Evolutionary conservation across 352 stramenopile genomes (phyloP).

Genomic region (Pythium dissotocum): DNA sequence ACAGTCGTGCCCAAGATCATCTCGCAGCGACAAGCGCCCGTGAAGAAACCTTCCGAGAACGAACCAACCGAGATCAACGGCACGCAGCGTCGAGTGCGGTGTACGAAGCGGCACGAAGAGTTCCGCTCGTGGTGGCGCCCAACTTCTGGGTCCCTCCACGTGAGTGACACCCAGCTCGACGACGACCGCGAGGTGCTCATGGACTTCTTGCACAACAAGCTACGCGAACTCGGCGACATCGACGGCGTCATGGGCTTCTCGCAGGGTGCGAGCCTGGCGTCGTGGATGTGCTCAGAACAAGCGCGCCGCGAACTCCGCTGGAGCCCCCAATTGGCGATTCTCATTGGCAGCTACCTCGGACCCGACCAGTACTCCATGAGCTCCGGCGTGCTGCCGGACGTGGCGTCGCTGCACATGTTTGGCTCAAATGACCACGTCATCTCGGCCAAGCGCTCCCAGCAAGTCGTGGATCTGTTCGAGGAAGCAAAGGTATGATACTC

Average conservation of each 20-base stretch:
- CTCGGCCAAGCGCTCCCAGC: slow-evolving; percentile 62
- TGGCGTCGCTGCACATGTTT: slow-evolving; percentile 75
- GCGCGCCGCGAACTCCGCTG: slow-evolving; percentile 61
- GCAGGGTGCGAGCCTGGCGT: slow-evolving; percentile 73
- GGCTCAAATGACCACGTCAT: slow-evolving; percentile 84
- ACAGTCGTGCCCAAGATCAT: slow-evolving; percentile 73
- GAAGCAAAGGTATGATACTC: slow-evolving; percentile 41
- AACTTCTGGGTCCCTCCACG: slow-evolving; percentile 42
- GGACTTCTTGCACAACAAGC: slow-evolving; percentile 53
- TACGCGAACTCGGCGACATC: slow-evolving; percentile 58
- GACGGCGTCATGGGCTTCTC: slow-evolving; percentile 86
- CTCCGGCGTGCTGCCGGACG: slow-evolving; percentile 48
- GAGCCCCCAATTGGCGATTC: slow-evolving; percentile 64
- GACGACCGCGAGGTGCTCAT: slow-evolving; percentile 58
- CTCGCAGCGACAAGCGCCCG: slow-evolving; percentile 35
- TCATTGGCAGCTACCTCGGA: slow-evolving; percentile 77
- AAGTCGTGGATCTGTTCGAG: slow-evolving; percentile 69
- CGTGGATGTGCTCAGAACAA: slow-evolving; percentile 79
- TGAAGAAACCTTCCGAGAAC: slow-evolving; percentile 16
- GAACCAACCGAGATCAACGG: slow-evolving; percentile 11
- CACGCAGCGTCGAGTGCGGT: slow-evolving; percentile 35
- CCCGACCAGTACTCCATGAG: slow-evolving; percentile 55
- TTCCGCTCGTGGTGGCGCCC: slow-evolving; percentile 82
- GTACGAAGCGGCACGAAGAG: slow-evolving; percentile 53
- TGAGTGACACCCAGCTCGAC: slow-evolving; percentile 48